Conservation (phyloP, 2,329 filamentous ascomycete species). For the Arthroderma sp. region DNA sequence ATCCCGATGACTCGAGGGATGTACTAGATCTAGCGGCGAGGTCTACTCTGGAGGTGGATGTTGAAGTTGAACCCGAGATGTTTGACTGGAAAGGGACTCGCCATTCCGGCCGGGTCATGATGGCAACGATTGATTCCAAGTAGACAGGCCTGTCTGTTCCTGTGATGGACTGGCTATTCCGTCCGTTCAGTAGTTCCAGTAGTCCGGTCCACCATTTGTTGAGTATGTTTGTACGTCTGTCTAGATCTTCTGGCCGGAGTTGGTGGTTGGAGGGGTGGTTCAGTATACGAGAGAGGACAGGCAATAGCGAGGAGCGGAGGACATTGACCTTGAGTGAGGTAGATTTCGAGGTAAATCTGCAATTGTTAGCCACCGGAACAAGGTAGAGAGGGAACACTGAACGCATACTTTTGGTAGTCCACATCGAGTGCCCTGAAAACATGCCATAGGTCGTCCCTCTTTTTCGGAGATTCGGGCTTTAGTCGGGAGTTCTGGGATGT, state of each 20-base stretch:
- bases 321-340: slow-evolving; percentile 63
- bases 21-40: slow-evolving; percentile 40
- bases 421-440: slow-evolving; percentile 56
- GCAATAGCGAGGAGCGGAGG: slow-evolving; percentile 58
- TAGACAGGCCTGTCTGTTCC: slow-evolving; percentile 73
- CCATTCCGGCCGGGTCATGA: slow-evolving; percentile 89
- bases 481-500: slow-evolving; percentile 21
- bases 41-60: slow-evolving; percentile 26
- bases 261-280: slow-evolving; percentile 53
- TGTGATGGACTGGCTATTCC: slow-evolving; percentile 62
- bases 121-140: slow-evolving; percentile 62
- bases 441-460: slow-evolving; percentile 59
- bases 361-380: slow-evolving; percentile 6
- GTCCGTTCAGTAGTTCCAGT: slow-evolving; percentile 67
- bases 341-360: slow-evolving; percentile 59
- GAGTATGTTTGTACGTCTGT: slow-evolving; percentile 64
- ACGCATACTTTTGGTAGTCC: slow-evolving; percentile 51
- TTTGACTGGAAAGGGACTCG: slow-evolving; percentile 53
- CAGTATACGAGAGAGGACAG: slow-evolving; percentile 62
- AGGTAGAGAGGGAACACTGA: slow-evolving; percentile 4
- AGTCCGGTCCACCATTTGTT: slow-evolving; percentile 86
- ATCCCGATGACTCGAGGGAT: slow-evolving; percentile 49
- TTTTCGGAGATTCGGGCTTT: slow-evolving; percentile 34
- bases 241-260: slow-evolving; percentile 66
- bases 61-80: slow-evolving; percentile 35